Percentiles rank a stretch among this genome's conserved stretches.
These are phyloP conservation scores for Themeda triandra DNA, from an alignment of 176 grass and related monocot genomes.

Conservation along the genomic window DNA sequence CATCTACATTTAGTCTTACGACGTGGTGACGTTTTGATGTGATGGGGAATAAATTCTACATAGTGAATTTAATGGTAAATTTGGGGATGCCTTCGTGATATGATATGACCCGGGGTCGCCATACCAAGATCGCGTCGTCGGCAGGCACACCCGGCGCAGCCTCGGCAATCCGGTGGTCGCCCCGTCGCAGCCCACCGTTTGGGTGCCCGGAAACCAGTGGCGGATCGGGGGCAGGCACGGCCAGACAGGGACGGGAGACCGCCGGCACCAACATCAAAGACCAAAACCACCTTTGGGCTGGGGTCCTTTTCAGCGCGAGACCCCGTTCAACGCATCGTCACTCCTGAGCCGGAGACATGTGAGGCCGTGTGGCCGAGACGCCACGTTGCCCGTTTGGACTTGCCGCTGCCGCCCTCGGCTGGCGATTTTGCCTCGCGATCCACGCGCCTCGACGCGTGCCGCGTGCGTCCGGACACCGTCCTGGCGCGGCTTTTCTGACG, in stretches of 20 bases:
- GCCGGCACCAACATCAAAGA: background rate
- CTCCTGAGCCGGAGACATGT: background rate
- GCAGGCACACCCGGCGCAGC: background rate
- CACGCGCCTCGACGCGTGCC: background rate
- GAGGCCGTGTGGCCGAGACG: background rate
- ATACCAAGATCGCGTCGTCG: background rate
- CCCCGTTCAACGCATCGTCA: constrained; percentile 7
- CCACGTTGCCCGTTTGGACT: background rate
- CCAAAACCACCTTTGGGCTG: background rate
- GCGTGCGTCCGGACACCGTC: background rate
- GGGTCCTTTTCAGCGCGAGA: background rate
- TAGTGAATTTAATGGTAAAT: too few species aligned
- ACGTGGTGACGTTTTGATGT: too few species aligned
- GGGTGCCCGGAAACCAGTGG: background rate
- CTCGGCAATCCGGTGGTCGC: background rate
- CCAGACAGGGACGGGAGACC: background rate
- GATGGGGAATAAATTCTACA: too few species aligned
- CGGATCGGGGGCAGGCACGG: too few species aligned
- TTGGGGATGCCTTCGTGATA: too few species aligned
- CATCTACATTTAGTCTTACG: too few species aligned
- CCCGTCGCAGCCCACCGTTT: constrained; percentile 12
- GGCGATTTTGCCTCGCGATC: background rate
- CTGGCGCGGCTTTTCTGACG: background rate
- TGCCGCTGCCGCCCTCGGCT: background rate
- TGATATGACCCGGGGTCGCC: background rate